Percentiles rank a stretch among this genome's conserved stretches.
phyloP scores from a whole-genome alignment of 768 basidiomycete species.

The Naganishia onofrii region DNA sequence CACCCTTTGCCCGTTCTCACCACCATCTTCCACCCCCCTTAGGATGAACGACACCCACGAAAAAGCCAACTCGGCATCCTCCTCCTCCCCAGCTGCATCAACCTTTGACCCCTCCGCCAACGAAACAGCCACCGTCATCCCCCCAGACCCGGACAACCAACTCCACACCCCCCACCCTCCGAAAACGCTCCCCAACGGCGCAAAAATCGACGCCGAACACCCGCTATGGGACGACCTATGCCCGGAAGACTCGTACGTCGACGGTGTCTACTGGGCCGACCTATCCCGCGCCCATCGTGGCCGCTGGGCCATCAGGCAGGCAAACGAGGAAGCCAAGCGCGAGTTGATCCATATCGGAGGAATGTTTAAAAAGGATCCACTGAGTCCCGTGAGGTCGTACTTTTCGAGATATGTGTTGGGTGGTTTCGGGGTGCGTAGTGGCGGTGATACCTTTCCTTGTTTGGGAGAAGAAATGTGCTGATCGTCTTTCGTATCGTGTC shows the following conservation, averaged over 20 bases:
- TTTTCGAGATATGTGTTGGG: constrained; percentile 52
- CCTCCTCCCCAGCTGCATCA: neutral
- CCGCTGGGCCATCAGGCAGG: constrained; percentile 48
- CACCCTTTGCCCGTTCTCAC: too few species aligned
- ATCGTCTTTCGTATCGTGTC: too few species aligned
- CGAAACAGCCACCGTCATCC: constrained; percentile 8
- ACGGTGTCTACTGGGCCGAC: constrained; percentile 52
- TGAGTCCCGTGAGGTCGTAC: constrained; percentile 47
- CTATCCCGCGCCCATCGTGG: constrained; percentile 42
- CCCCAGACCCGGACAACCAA: constrained; percentile 18
- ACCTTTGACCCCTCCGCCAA: constrained; percentile 12
- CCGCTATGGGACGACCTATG: constrained; percentile 38
- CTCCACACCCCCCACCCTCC: constrained; percentile 18
- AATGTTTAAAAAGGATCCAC: constrained; percentile 53
- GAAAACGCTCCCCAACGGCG: constrained; percentile 16
- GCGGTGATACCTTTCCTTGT: too few species aligned
- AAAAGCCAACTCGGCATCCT: neutral
- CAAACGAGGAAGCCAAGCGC: constrained; percentile 46
- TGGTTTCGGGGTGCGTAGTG: constrained; percentile 43
- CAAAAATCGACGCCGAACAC: constrained; percentile 24
- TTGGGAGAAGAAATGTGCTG: too few species aligned
- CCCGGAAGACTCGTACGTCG: constrained; percentile 41
- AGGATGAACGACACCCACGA: neutral
- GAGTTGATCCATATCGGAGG: constrained; percentile 46
- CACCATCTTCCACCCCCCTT: neutral